Base-by-base conservation (phyloP, 106 monocot species). In the Agapanthus africanus region DNA sequence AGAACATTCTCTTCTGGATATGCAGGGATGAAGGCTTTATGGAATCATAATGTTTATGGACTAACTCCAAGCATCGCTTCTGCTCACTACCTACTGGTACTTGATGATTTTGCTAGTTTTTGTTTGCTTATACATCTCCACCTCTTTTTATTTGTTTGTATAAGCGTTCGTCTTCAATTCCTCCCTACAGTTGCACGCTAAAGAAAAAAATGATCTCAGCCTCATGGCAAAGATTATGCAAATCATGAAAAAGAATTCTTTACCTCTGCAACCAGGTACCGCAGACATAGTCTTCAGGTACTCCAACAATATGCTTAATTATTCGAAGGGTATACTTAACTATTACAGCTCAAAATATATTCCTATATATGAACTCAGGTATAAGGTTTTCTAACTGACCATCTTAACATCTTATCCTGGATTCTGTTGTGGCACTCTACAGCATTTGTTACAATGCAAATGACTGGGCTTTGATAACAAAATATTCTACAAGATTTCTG, bases 271-370 rank as follows among this genome's bases (percentile, higher is more conserved):
- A 81, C 84, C 97, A 7, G 89, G 97, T 59, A 99, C 97, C 7
- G 97, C 90, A 59, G 97, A 99, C 74, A 78, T 99, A 74, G 76
- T 99, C 34, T 99, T 92, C 73, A 90, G 97, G 97, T 99, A 70
- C 46, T 57, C 59, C 40, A 37, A 31, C 5, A 25, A 27, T 14
- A 6, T 28, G 21, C 15, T 28, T 23, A n/a, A 66, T 66, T 0
- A 42, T 44, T 18, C n/a, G 16, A 41, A 30, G 14, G 0, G 30
- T 42, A 27, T 44, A 13, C 37, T 26, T 66, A 13, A 36, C 36
- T 18, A n/a, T 61, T 35, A 61, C 19, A 61, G 61, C n/a, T 40
- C 32, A 31, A 36, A 30, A 19, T 61, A 30, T 40, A 66, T 66
- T 42, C 19, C 27, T 37, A 66, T 41, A 15, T 44, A 66, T 41